Conservation (phyloP, 371 early-diverging fungal species). For the Basidiobolus heterosporus region DNA sequence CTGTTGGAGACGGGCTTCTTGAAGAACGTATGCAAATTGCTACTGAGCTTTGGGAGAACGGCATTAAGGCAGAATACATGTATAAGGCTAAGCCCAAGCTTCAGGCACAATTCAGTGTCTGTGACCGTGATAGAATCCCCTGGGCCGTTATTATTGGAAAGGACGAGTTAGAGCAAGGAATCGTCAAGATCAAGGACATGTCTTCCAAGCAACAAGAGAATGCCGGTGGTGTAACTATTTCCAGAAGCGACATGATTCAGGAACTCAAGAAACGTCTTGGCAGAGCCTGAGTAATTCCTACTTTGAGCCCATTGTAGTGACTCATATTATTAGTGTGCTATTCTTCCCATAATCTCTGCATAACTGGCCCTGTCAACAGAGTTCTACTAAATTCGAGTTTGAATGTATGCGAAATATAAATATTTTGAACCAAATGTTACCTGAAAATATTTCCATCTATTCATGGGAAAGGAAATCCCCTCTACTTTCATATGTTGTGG, state of each 20-base stretch:
- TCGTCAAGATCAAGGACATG: conserved; percentile 80
- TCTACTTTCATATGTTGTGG: no score
- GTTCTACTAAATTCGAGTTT: no score
- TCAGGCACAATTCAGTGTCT: conserved; percentile 58
- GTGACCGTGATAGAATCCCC: conserved; percentile 78
- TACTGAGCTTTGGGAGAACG: conserved; percentile 74
- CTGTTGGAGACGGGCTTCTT: conserved; percentile 71
- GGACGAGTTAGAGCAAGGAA: conserved; percentile 60
- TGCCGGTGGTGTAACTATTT: conserved; percentile 36
- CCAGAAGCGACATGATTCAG: conserved; percentile 40
- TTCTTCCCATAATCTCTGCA: no score
- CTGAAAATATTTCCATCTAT: no score
- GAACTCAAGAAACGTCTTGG: conserved; percentile 25
- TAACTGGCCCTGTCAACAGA: no score
- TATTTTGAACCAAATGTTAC: no score
- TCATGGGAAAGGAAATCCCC: no score
- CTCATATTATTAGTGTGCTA: no score
- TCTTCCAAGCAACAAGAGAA: conserved; percentile 20
- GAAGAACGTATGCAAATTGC: conserved; percentile 83
- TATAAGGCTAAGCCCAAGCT: conserved; percentile 84
- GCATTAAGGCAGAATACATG: conserved; percentile 75
- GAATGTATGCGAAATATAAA: no score
- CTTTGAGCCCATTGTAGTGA: no score
- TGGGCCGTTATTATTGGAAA: conserved; percentile 74
- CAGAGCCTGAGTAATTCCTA: background rate